Evolutionary conservation across 306 rosid species (phyloP).

Genomic region (Cucumis melo): DNA sequence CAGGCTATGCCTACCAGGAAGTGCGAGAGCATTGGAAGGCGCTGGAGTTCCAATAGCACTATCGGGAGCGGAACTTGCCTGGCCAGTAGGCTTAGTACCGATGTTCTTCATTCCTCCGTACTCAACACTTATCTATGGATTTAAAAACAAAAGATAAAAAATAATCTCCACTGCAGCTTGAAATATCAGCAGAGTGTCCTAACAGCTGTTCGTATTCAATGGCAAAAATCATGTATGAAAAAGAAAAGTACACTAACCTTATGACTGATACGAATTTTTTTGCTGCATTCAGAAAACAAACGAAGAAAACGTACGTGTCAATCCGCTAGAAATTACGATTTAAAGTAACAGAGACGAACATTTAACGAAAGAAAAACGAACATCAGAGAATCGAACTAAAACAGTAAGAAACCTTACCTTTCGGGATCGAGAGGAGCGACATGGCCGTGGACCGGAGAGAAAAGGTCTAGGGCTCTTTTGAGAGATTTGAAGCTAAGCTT

Average conservation of each 20-base stretch:
- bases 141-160: not conserved
- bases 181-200: not conserved
- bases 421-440: conserved; percentile 57
- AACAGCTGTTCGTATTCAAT: not conserved
- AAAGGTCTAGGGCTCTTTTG: conserved; percentile 84
- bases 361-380: not conserved
- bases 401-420: conserved; percentile 24
- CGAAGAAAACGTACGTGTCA: not conserved
- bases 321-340: not conserved
- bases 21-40: conserved; percentile 58
- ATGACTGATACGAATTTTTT: conserved; percentile 49
- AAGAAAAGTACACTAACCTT: conserved; percentile 48
- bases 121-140: conserved; percentile 46
- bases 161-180: not conserved
- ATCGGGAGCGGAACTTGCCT: conserved; percentile 20
- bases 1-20: conserved; percentile 39
- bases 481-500: conserved; percentile 92
- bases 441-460: conserved; percentile 62
- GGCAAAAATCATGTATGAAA: not conserved
- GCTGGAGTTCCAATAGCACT: conserved; percentile 27
- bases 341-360: not conserved
- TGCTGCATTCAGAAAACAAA: conserved; percentile 29
- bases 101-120: conserved; percentile 48
- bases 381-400: not conserved
- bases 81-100: conserved; percentile 30